A percentile compares a stretch with the other conserved stretches of the same genome.
These are phyloP conservation scores for Ochromonas danica DNA, from an alignment of 108 stramenopile genomes.

Conservation along the genomic window DNA sequence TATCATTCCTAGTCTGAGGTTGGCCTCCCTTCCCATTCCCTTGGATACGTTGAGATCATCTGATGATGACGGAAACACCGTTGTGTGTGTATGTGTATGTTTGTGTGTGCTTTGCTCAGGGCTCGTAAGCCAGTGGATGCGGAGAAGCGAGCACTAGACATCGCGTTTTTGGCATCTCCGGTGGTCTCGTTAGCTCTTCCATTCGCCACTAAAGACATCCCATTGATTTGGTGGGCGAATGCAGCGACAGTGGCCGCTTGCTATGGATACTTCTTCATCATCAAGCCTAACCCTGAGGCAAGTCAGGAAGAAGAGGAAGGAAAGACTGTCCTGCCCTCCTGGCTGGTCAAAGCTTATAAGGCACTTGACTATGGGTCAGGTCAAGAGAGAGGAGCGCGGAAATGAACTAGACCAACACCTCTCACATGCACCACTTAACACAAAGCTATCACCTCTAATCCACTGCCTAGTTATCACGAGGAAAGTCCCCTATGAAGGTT, in stretches of 20 bases:
- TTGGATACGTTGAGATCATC: no score
- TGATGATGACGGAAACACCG: no score
- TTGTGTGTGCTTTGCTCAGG: conserved; percentile 42
- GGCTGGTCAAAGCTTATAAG: background rate
- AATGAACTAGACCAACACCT: no score
- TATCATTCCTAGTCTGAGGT: conserved; percentile 77
- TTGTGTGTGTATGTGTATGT: no score
- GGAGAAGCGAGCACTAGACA: conserved; percentile 90
- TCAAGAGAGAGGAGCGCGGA: conserved; percentile 28
- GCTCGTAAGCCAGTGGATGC: conserved; percentile 72
- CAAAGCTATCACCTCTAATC: no score
- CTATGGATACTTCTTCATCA: conserved; percentile 22
- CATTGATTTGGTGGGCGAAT: conserved; percentile 67
- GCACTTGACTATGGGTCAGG: conserved; percentile 32
- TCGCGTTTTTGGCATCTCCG: conserved; percentile 88
- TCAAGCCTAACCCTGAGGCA: background rate
- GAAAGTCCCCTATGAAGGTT: no score
- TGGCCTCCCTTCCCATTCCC: background rate
- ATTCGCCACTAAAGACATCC: conserved; percentile 81
- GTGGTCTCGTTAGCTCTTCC: conserved; percentile 76
- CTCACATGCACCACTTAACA: no score
- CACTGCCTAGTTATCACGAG: no score
- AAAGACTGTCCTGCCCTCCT: background rate
- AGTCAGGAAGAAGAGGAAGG: conserved; percentile 5
- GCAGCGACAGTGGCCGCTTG: background rate